phyloP scores from a whole-genome alignment of 2,329 filamentous ascomycete species.

The Ascochyta clinopodiicola region DNA sequence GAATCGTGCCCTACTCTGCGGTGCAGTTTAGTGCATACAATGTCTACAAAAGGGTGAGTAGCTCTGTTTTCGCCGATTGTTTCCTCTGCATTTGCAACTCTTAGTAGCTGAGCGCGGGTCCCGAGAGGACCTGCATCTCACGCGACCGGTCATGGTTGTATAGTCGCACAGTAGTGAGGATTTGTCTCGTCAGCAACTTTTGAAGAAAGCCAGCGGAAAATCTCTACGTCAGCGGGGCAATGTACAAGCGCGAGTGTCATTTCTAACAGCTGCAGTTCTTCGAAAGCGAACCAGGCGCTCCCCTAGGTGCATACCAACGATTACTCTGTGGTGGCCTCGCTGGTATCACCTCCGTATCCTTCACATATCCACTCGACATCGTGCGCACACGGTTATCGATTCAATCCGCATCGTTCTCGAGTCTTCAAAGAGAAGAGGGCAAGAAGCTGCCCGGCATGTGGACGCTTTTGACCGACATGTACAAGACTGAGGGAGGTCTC shows the following conservation, averaged over 20 bases:
- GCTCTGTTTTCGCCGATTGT: conserved; percentile 1
- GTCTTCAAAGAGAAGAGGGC: conserved; percentile 60
- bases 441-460: conserved; percentile 88
- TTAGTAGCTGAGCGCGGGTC: neutral
- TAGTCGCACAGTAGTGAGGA: neutral
- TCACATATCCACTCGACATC: conserved; percentile 97
- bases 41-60: conserved; percentile 86
- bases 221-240: neutral
- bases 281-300: conserved; percentile 74
- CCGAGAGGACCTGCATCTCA: neutral
- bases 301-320: conserved; percentile 75
- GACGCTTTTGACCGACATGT: conserved; percentile 81
- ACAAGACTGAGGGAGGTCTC: conserved; percentile 86
- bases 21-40: conserved; percentile 99
- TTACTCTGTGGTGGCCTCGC: conserved; percentile 90
- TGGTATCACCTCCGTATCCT: conserved; percentile 92
- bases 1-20: conserved; percentile 96
- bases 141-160: neutral
- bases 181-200: neutral
- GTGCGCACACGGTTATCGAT: conserved; percentile 95
- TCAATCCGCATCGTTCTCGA: conserved; percentile 93
- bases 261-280: conserved; percentile 64
- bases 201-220: neutral
- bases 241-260: neutral
- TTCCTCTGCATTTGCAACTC: neutral